Conservation (phyloP, 179 eudicot genomes). For the Amaranthus tricolor region DNA sequence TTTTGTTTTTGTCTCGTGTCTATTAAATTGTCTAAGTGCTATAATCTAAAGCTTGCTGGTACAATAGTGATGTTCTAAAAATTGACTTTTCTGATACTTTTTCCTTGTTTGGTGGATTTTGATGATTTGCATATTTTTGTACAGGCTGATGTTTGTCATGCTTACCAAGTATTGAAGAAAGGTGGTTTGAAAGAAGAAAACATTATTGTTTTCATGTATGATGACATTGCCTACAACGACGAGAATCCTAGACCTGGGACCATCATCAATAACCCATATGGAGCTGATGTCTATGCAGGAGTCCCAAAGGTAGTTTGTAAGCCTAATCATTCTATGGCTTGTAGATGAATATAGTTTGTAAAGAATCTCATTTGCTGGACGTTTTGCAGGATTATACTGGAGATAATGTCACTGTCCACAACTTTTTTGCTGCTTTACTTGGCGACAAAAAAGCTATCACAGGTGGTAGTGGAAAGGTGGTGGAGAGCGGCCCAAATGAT, state of each 20-base stretch:
- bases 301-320: slow-evolving; percentile 72
- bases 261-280: slow-evolving; percentile 73
- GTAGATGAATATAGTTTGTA: neutral
- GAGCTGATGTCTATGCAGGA: slow-evolving; percentile 76
- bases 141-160: slow-evolving; percentile 94
- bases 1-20: neutral
- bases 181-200: slow-evolving; percentile 96
- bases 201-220: slow-evolving; percentile 84
- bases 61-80: neutral
- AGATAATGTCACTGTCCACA: slow-evolving; percentile 56
- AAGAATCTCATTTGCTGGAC: neutral
- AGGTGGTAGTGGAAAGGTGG: slow-evolving; percentile 92
- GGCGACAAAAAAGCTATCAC: slow-evolving; percentile 67
- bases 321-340: neutral
- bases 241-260: slow-evolving; percentile 81
- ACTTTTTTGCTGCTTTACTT: slow-evolving; percentile 69
- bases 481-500: slow-evolving; percentile 84
- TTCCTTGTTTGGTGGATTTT: neutral
- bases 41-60: neutral
- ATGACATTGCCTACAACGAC: slow-evolving; percentile 71
- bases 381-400: slow-evolving; percentile 75
- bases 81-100: neutral
- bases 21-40: neutral
- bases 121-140: slow-evolving; percentile 5
- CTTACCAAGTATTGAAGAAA: slow-evolving; percentile 76